A percentile compares a stretch with the other conserved stretches of the same genome.
Evolutionary conservation across 2,329 filamentous ascomycete genomes (phyloP).

Genomic region (Ceratocystis eucalypticola): DNA sequence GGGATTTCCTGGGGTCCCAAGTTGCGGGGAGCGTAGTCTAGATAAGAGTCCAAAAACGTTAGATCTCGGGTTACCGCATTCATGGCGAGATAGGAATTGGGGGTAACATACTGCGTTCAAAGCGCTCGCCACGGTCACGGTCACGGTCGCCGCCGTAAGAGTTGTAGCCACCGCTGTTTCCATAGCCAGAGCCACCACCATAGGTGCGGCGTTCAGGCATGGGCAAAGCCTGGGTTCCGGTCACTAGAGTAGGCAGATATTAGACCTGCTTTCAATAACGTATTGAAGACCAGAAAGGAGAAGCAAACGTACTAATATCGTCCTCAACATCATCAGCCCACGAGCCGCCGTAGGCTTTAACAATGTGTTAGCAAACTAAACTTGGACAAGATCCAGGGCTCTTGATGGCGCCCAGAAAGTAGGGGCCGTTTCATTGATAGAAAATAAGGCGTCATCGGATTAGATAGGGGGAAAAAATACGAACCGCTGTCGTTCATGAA

Average conservation of each 20-base stretch:
- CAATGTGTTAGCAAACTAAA: constrained; percentile 4
- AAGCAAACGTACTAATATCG: constrained; percentile 50
- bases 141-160: constrained; percentile 3
- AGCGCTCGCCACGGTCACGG: constrained; percentile 6
- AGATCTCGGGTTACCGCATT: neutral
- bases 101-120: constrained; percentile 4
- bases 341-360: constrained; percentile 51
- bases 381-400: neutral
- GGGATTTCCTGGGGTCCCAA: constrained; percentile 61
- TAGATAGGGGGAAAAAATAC: neutral
- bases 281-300: neutral
- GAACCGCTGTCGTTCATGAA: constrained; percentile 63
- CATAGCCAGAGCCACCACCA: constrained; percentile 25
- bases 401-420: neutral
- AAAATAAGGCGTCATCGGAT: neutral
- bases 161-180: constrained; percentile 25
- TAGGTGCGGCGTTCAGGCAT: constrained; percentile 33
- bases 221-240: constrained; percentile 46
- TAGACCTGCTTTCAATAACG: neutral
- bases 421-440: neutral
- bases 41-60: constrained; percentile 20
- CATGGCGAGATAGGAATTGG: neutral
- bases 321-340: constrained; percentile 99
- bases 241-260: neutral
- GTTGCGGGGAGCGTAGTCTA: constrained; percentile 53